Base-by-base conservation (phyloP, 352 stramenopile genomes). In the Globisporangium cystogenes region DNA sequence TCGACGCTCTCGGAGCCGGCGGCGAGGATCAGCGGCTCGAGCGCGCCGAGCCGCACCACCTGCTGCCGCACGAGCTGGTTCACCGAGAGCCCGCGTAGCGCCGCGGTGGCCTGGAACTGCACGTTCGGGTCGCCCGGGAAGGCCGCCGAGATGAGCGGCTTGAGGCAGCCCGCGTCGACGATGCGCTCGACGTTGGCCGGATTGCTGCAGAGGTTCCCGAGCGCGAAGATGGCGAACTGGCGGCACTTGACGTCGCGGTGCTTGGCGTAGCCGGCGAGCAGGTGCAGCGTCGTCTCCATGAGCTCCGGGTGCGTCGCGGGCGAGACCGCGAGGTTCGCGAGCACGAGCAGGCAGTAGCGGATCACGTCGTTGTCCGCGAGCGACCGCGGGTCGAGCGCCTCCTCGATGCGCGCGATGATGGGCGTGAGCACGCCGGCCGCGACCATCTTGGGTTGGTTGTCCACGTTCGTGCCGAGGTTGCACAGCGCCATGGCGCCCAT, bases 71-170 rank as follows among this genome's bases (percentile, higher is more conserved):
- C 73, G 18, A 82, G 61, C 43, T 92, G 75, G 50, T 98, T 86
- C 20, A 97, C 95, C 1, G 92, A 96, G 15, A 99, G 68, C 0
- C 94, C 94, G 4, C 91, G 86, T 2, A 99, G 72, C 1, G 86
- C 92, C 6, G 93, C 90, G 40, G 98, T 97, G 4, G 96, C 95
- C 73, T 98, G 95, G 68, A 98, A 98, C 69, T 98, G 96, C 33
- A 98, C 89, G 57, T 98, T 98, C 18, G 82, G 59, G 37, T 96
- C 81, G 4, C 90, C 89, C 6, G 93, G 94, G 59, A 98, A 98
- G 1, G 90, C 78, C 57, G 96, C 98, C 4, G 90, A 93, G 47
- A 99, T 96, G 50, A 98, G 83, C 20, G 93, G 88, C 61, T 97
- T 94, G 23, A 97, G 74, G 49, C 76, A 94, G 33, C 97, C 89